phyloP scores from a whole-genome alignment of 129 eudicot species.

The Pulicaria dysenterica region DNA sequence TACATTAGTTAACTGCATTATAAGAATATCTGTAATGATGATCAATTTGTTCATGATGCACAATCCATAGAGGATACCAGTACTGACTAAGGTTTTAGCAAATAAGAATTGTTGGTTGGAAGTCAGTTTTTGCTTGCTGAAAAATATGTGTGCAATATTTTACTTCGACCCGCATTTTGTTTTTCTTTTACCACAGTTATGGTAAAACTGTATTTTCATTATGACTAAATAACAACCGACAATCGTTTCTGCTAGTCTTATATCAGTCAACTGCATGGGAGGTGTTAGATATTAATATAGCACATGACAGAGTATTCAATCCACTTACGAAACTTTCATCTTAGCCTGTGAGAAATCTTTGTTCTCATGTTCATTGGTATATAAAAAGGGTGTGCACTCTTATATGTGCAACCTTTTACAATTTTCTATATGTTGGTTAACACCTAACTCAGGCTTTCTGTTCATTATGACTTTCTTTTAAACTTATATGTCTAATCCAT shows the following conservation, averaged over 20 bases:
- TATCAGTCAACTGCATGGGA: neutral
- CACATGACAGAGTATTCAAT: neutral
- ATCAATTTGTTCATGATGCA: no score
- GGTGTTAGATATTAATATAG: neutral
- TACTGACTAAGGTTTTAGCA: conserved; percentile 1
- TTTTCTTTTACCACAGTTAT: neutral
- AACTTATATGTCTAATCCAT: neutral
- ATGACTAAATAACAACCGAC: neutral
- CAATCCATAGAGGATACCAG: neutral
- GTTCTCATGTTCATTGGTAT: no score
- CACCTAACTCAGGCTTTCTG: neutral
- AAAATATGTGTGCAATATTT: neutral
- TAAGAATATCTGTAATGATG: no score
- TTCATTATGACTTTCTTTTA: neutral
- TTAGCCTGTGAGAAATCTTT: no score
- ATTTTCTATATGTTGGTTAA: no score
- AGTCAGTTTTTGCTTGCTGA: neutral
- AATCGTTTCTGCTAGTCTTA: neutral
- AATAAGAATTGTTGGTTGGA: neutral
- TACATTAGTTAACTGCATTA: no score
- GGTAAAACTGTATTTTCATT: neutral
- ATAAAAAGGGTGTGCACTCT: no score
- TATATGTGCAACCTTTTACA: no score
- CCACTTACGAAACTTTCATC: no score
- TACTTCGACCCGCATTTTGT: neutral